Conservation (phyloP, 2,329 filamentous ascomycete genomes). For the Cladophialophora immunda region DNA sequence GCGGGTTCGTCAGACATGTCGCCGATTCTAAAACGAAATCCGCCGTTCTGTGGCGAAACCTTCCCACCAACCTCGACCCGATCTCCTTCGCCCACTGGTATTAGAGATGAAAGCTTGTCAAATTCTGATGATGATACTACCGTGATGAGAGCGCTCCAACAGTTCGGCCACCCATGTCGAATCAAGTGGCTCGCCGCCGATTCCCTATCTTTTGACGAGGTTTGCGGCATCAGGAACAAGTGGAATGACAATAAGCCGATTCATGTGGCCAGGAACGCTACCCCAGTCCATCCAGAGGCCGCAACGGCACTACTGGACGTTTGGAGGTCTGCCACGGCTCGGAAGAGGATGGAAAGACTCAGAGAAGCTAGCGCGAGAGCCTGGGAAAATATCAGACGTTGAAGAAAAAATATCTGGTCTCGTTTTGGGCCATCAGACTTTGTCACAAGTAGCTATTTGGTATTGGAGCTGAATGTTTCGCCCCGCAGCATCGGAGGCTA, state of each 20-base stretch:
- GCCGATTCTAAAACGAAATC: not conserved
- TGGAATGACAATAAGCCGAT: constrained; percentile 30
- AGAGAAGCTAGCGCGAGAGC: not conserved
- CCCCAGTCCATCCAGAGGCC: constrained; percentile 24
- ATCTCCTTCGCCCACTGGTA: not conserved
- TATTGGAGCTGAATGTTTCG: not conserved
- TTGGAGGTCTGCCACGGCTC: not conserved
- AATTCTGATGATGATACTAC: not conserved
- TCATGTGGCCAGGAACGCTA: constrained; percentile 27
- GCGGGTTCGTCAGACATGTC: not conserved
- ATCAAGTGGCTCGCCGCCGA: constrained; percentile 27
- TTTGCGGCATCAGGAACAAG: constrained; percentile 27
- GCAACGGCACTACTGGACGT: constrained; percentile 1
- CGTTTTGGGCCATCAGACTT: not conserved
- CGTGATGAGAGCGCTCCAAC: constrained; percentile 8
- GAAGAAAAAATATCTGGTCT: not conserved
- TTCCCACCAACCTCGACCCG: not conserved
- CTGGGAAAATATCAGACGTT: not conserved
- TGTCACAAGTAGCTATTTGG: not conserved
- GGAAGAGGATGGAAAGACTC: not conserved
- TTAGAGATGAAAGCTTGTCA: not conserved
- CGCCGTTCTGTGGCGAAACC: not conserved
- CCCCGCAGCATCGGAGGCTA: not conserved
- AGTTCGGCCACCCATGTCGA: constrained; percentile 26
- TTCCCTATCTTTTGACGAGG: constrained; percentile 25